Evolutionary conservation across 495 filamentous ascomycete species (phyloP).

Genomic region (Neurospora hispaniola): DNA sequence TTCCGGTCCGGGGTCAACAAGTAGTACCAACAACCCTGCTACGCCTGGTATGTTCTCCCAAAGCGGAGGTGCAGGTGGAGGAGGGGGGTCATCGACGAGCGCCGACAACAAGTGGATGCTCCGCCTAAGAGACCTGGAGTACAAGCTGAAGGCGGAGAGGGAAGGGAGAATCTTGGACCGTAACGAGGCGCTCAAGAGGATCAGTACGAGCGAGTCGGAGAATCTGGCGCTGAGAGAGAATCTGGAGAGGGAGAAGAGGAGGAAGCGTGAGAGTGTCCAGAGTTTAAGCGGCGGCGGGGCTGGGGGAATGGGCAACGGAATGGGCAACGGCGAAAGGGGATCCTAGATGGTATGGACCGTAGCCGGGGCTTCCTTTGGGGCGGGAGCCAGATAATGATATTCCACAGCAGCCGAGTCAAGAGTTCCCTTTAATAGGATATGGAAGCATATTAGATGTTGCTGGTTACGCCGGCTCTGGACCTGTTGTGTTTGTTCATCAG

Average conservation of each 20-base stretch:
- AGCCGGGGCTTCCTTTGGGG: neutral
- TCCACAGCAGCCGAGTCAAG: neutral
- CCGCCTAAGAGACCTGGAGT: conserved; percentile 75
- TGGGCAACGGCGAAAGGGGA: neutral
- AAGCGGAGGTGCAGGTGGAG: conserved; percentile 1
- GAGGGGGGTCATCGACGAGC: neutral
- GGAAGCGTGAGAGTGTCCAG: conserved; percentile 4
- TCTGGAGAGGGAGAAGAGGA: conserved; percentile 45
- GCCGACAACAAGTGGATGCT: conserved; percentile 69
- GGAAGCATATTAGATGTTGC: neutral
- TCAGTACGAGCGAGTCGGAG: conserved; percentile 73
- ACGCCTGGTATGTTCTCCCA: neutral
- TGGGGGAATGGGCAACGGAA: neutral
- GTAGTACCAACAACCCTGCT: neutral
- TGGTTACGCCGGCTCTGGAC: neutral
- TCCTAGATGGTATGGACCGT: neutral
- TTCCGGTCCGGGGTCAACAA: neutral
- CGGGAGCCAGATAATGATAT: neutral
- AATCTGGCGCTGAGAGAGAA: conserved; percentile 61
- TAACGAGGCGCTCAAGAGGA: conserved; percentile 66
- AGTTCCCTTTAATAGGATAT: neutral
- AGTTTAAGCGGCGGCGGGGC: neutral
- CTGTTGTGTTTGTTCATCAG: neutral
- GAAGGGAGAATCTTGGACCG: conserved; percentile 82
- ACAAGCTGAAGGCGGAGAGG: conserved; percentile 76